Evolutionary conservation across 2,329 filamentous ascomycete genomes (phyloP).

Genomic region (Arthrobotrys sinensis): DNA sequence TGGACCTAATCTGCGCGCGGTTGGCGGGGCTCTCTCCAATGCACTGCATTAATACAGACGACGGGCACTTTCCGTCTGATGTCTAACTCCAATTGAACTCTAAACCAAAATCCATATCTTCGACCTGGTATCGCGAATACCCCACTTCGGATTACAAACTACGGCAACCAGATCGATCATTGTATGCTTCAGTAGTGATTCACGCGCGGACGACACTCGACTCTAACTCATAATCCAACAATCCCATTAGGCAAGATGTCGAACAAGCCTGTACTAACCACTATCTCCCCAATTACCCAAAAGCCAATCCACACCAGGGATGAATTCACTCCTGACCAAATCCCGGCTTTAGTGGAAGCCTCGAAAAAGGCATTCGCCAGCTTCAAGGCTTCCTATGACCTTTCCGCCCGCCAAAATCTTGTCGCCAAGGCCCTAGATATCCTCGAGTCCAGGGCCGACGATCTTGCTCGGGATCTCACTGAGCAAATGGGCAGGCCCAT

Average conservation of each 20-base stretch:
- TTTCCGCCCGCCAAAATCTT: constrained; percentile 83
- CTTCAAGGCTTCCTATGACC: constrained; percentile 79
- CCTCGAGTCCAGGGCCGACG: constrained; percentile 80
- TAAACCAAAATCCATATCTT: constrained; percentile 17
- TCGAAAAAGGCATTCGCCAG: constrained; percentile 82
- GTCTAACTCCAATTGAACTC: constrained; percentile 24
- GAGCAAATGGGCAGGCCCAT: constrained; percentile 97
- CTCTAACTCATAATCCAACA: constrained; percentile 2
- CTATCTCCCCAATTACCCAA: constrained; percentile 92
- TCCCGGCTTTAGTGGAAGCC: constrained; percentile 79
- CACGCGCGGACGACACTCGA: not conserved
- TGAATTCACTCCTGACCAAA: constrained; percentile 79
- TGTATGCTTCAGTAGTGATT: too few relatives aligned
- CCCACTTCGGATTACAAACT: not conserved
- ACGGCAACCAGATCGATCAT: too few relatives aligned
- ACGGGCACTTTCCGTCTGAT: constrained; percentile 52
- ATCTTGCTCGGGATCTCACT: constrained; percentile 85
- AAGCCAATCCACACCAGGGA: constrained; percentile 84
- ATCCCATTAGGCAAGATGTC: constrained; percentile 28
- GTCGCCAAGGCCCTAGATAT: constrained; percentile 83
- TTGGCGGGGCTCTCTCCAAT: constrained; percentile 49
- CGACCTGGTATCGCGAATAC: constrained; percentile 17
- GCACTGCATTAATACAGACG: constrained; percentile 24
- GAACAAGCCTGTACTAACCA: constrained; percentile 72
- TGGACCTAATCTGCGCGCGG: constrained; percentile 24